Evolutionary conservation across 805 yeast genomes (phyloP), one percentile per base, ranked within the genome.

Genomic region (Zygotorulaspora chibaensis): DNA sequence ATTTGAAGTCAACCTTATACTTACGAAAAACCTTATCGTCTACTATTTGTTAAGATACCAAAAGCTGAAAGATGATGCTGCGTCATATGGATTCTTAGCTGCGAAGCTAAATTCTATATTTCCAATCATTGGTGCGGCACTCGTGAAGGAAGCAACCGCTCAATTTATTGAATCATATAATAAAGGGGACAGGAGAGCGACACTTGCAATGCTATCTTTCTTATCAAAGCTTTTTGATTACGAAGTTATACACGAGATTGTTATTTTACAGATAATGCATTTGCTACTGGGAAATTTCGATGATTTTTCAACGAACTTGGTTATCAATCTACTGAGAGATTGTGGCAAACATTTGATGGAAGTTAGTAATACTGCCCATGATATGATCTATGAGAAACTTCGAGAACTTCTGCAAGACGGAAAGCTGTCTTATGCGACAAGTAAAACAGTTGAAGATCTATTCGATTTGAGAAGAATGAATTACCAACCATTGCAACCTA

Each of bases 51-150:
- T 85, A 74, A 72, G 73, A 38, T 72, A 76, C 0, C 85, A 80
- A 55, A 56, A 70, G 11, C 61, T 57, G 7, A 69, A 80, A 11
- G 43, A 48, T 8, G 18, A 35, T 1, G 72, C 84, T 0, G 63
- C 77, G 0, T 72, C 75, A 1, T 81, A 76, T 53, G 79, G 89
- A 0, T 67, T 84, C 0, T 55, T 88, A 29, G 72, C 77, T 0
- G 72, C 83, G 1, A 72, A 83, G 0, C 42, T 88, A 9, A 84
- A 85, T 62, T 74, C 84, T 4, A 78, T 83, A 52, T 61, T 86
- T 3, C 93, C 95, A 0, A 76, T 76, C 29, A 65, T 87, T 13
- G 96, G 95, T 2, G 75, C 75, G 45, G 60, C 83, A 3, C 51
- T 85, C 27, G 60, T 74, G 0, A 57, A 72, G 8, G 69, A 93